Conservation (phyloP, 2,329 filamentous ascomycete species). For the Ceratocystis smalleyi region DNA sequence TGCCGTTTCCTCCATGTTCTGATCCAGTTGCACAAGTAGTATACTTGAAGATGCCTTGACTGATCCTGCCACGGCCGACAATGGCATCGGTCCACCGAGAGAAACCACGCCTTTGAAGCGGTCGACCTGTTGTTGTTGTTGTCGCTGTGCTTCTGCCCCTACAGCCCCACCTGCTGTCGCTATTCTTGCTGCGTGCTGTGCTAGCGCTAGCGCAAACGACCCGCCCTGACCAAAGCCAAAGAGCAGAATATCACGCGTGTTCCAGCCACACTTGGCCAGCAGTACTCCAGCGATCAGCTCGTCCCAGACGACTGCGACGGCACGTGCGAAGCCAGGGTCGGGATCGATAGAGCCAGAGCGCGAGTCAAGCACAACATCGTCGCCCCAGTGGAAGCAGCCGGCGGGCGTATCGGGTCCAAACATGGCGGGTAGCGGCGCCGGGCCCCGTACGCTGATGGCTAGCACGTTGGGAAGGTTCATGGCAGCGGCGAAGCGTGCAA, state of each 20-base stretch:
- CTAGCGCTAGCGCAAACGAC: constrained; percentile 42
- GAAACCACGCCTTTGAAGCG: constrained; percentile 44
- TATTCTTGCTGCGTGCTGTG: constrained; percentile 23
- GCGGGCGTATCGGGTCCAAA: constrained; percentile 32
- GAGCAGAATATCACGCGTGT: constrained; percentile 41
- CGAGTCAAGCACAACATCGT: constrained; percentile 42
- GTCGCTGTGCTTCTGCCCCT: background rate
- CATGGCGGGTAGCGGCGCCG: constrained; percentile 51
- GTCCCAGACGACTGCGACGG: constrained; percentile 31
- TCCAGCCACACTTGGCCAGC: constrained; percentile 43
- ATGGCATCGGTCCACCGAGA: constrained; percentile 45
- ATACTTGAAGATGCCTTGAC: constrained; percentile 48
- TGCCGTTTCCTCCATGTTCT: constrained; percentile 46
- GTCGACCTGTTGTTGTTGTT: constrained; percentile 1
- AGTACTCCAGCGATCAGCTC: constrained; percentile 38
- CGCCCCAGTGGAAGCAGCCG: constrained; percentile 47
- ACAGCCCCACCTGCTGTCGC: background rate
- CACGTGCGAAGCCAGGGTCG: constrained; percentile 45
- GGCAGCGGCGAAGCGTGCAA: constrained; percentile 51
- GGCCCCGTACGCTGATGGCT: constrained; percentile 58
- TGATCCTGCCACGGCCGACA: constrained; percentile 32
- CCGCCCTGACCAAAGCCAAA: constrained; percentile 56
- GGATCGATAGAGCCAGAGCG: constrained; percentile 39
- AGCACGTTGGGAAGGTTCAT: constrained; percentile 63
- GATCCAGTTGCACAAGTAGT: constrained; percentile 44